Conservation (phyloP, 805 yeast genomes). For the Candida pseudoglaebosa region DNA sequence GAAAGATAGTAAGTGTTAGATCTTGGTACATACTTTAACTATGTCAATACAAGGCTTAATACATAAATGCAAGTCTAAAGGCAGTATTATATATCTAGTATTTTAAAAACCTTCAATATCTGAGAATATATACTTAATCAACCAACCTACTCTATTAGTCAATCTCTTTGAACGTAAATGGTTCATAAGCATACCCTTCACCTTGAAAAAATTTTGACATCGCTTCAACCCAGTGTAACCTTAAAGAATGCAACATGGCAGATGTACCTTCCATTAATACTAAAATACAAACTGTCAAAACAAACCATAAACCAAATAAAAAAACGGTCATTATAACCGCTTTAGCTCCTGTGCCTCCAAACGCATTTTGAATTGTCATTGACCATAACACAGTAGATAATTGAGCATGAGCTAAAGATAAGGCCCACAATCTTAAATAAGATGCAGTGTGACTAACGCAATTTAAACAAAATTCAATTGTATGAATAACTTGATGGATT, state of each 20-base stretch:
- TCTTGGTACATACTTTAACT: no score
- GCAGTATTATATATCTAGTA: no score
- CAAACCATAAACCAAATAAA: conserved; percentile 93
- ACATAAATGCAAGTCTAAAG: no score
- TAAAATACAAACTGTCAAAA: conserved; percentile 81
- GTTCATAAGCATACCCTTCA: conserved; percentile 87
- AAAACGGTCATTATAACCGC: conserved; percentile 76
- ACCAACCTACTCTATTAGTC: neutral
- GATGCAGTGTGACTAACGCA: conserved; percentile 99
- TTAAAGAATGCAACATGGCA: conserved; percentile 97
- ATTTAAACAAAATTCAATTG: conserved; percentile 94
- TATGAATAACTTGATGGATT: conserved; percentile 96
- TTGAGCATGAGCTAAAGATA: conserved; percentile 95
- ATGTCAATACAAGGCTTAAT: no score
- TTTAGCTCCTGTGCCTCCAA: conserved; percentile 55
- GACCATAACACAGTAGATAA: conserved; percentile 92
- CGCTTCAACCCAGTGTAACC: conserved; percentile 99
- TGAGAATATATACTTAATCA: no score
- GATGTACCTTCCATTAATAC: conserved; percentile 99
- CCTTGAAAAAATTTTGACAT: conserved; percentile 98
- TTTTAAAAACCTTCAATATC: no score
- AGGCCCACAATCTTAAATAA: conserved; percentile 93
- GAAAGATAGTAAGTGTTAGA: no score
- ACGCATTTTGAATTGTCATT: conserved; percentile 86
- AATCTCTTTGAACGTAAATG: conserved; percentile 61